Evolutionary conservation across 2,329 filamentous ascomycete species (phyloP), one percentile per base, ranked within the genome.

Genomic region (Epichloe sibirici): DNA sequence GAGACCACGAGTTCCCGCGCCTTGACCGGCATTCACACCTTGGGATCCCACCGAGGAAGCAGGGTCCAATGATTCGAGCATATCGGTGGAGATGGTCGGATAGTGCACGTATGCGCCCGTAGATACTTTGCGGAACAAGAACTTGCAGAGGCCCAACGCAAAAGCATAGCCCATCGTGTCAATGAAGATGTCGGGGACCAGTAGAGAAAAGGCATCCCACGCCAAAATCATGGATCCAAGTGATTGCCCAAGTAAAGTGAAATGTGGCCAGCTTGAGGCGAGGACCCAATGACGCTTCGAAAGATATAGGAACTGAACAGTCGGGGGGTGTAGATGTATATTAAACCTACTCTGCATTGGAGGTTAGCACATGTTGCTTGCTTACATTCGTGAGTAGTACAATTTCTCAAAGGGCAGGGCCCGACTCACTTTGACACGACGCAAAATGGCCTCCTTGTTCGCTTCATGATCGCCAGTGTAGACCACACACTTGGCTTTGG

Each of bases 141-240:
- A 78, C 64, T 90, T 93, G 67, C 78, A 86, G 3, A 96, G 75
- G 8, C 88, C 89, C 11, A 95, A 78, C 0, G 87, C 80, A 65
- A 97, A 98, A 28, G 91, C 90, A 63, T 96, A 98, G 56, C 93
- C 93, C 90, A 98, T 96, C 2, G 93, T 98, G 65, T 98, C 93
- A 61, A 98, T 77, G 66, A 97, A 95, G 50, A 97, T 79, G 66
- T 98, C 93, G 0, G 93, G 93, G 0, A 91, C 87, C 3, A 97
- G 76, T 3, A 96, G 79, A n/a, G 81, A 85, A 66, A 98, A 93
- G 11, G 91, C 91, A 63, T 98, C 91, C 76, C 88, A 93, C 28
- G 87, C 90, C 51, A 98, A 76, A 31, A 95, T 66, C 45, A 98
- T 65, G 5, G 90, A 96, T 43, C 93, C 93, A 3, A 97, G 64